phyloP scores from a whole-genome alignment of 192 early-diverging fungal genomes.

The Coemansia sp. region DNA sequence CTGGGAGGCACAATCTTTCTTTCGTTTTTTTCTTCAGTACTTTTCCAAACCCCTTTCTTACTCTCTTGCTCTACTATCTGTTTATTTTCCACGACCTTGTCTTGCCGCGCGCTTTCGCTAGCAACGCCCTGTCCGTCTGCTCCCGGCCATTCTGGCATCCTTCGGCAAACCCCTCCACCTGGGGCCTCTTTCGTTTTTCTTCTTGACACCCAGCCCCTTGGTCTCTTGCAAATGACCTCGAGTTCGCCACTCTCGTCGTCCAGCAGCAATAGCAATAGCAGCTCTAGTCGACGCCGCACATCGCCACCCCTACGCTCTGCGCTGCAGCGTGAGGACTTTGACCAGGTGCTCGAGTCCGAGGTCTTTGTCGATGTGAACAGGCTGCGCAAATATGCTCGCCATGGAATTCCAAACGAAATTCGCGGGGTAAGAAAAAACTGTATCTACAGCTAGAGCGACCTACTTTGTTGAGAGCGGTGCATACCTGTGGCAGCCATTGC shows the following conservation, averaged over 20 bases:
- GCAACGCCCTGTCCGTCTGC: background rate
- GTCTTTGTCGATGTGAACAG: slow-evolving; percentile 80
- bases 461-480: background rate
- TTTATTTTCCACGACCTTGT: background rate
- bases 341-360: slow-evolving; percentile 76
- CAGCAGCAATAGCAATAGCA: slow-evolving; percentile 48
- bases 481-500: slow-evolving; percentile 1
- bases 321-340: slow-evolving; percentile 59
- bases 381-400: slow-evolving; percentile 69
- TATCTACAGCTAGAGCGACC: background rate
- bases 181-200: background rate
- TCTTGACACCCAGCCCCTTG: background rate
- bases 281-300: slow-evolving; percentile 37
- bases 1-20: no score
- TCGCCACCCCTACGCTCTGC: slow-evolving; percentile 55
- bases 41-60: slow-evolving; percentile 4
- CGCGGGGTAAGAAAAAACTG: slow-evolving; percentile 56
- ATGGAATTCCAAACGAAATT: slow-evolving; percentile 81
- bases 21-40: background rate
- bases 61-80: slow-evolving; percentile 4
- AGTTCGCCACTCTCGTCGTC: slow-evolving; percentile 52
- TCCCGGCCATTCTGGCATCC: background rate
- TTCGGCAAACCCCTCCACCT: background rate
- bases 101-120: background rate
- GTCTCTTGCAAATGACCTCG: slow-evolving; percentile 23